These are phyloP conservation scores for Penicillium macrosclerotiorum DNA, from an alignment of 495 filamentous ascomycete species.

Conservation along the genomic window DNA sequence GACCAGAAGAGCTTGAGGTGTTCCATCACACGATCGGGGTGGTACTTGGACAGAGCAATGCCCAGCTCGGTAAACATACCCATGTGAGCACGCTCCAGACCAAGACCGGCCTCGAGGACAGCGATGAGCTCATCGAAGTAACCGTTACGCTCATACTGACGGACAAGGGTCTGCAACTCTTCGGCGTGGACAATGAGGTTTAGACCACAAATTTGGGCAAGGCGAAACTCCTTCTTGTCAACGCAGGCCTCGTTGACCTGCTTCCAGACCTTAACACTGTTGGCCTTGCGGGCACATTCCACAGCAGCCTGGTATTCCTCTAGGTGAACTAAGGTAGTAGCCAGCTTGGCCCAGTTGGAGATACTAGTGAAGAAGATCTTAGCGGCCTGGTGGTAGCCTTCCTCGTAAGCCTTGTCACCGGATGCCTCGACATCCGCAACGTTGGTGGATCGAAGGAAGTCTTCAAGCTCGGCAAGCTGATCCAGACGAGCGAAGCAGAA, in stretches of 20 bases:
- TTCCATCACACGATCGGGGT: conserved; percentile 96
- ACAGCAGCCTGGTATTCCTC: conserved; percentile 98
- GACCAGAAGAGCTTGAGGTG: conserved; percentile 99
- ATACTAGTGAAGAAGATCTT: conserved; percentile 99
- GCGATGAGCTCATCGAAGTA: conserved; percentile 98
- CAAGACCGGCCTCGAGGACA: conserved; percentile 92
- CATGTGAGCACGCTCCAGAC: conserved; percentile 86
- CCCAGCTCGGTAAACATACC: conserved; percentile 98
- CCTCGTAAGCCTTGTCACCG: conserved; percentile 95
- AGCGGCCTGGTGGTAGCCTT: conserved; percentile 91
- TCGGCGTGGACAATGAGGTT: conserved; percentile 99
- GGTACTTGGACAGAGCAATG: conserved; percentile 93
- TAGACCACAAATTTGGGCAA: conserved; percentile 98
- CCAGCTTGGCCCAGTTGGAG: conserved; percentile 99
- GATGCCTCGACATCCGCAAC: conserved; percentile 94
- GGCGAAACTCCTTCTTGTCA: conserved; percentile 97
- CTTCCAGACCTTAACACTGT: conserved; percentile 99
- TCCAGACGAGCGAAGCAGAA: conserved; percentile 91
- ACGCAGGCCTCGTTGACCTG: conserved; percentile 98
- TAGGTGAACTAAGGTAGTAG: conserved; percentile 92
- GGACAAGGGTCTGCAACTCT: conserved; percentile 88
- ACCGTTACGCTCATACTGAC: conserved; percentile 93
- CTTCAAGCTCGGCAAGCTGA: conserved; percentile 89
- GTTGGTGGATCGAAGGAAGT: conserved; percentile 92
- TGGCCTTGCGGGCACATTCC: conserved; percentile 97